Base-by-base conservation (phyloP, 257 asterid species). In the Plantago elongata region DNA sequence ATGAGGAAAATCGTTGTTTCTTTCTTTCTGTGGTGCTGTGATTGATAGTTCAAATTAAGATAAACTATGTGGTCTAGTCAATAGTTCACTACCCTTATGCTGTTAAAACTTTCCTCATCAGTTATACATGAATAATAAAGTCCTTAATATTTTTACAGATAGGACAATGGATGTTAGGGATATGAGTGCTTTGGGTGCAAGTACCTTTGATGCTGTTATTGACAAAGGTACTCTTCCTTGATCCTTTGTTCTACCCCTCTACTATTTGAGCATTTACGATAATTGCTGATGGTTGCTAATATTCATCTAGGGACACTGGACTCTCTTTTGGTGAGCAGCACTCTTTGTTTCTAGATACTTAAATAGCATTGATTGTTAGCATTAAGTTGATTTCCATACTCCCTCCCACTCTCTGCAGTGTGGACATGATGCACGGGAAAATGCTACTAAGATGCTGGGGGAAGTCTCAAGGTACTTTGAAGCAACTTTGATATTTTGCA, bases 401-500 rank as follows among this genome's bases (percentile, higher is more conserved):
- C 40, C 54, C 49, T 68, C 38, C 64, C 63, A 60, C 48, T 51
- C 61, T 51, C 62, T 63, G 74, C 75, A 84, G 90, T 82, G 90
- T 56, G 95, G 95, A 44, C 71, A 72, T 66, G 73, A 79, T 74
- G 79, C 95, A 9, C 72, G 45, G 45, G 72, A 74, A 71, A 84
- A 84, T 87, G 94, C 90, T 68, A 61, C 81, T 50, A 80, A 70
- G 79, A 84, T 84, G 94, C 88, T 87, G 59, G 73, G 54, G 75
- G 94, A 87, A 71, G 82, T 87, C 61, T 74, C 71, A 69, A 87
- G 95, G 94, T 87, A 84, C 55, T 64, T 56, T 63, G 57, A 44
- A 45, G 67, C 64, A 51, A 70, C 75, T 69, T 37, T 59, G 60
- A 37, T 18, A 15, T 52, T 42, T 54, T 42, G 30, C 63, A 61